Evolutionary conservation across 139 green algal species (phyloP).

Genomic region (Trebouxia sp.): DNA sequence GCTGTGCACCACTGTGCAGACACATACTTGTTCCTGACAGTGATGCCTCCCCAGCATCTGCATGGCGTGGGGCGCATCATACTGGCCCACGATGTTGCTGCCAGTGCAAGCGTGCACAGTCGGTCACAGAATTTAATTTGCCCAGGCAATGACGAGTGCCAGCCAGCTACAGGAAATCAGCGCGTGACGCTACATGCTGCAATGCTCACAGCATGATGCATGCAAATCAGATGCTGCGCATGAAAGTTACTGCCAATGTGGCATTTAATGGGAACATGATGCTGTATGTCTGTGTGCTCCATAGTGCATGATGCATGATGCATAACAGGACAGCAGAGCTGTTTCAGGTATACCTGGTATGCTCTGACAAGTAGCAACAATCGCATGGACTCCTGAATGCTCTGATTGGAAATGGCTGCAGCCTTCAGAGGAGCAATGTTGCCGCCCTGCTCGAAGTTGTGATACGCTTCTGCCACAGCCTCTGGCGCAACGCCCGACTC

Average conservation of each 20-base stretch:
- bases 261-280: not conserved
- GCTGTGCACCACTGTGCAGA: too few relatives aligned
- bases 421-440: constrained; percentile 62
- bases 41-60: too few relatives aligned
- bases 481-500: constrained; percentile 80
- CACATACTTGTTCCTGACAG: too few relatives aligned
- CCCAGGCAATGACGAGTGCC: too few relatives aligned
- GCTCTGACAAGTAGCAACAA: constrained; percentile 91
- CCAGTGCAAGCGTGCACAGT: too few relatives aligned
- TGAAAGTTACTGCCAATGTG: too few relatives aligned
- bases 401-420: constrained; percentile 84
- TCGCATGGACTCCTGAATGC: constrained; percentile 93
- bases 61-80: too few relatives aligned
- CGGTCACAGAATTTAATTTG: too few relatives aligned
- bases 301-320: not conserved
- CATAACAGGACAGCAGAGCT: not conserved
- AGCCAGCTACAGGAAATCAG: too few relatives aligned
- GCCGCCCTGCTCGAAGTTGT: constrained; percentile 76
- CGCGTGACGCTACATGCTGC: too few relatives aligned
- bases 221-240: not conserved
- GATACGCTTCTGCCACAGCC: constrained; percentile 85
- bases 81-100: too few relatives aligned
- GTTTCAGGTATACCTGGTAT: constrained; percentile 77
- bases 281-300: not conserved
- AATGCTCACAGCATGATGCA: not conserved